Evolutionary conservation across 768 basidiomycete species (phyloP).

Genomic region (Grammothele lineata): DNA sequence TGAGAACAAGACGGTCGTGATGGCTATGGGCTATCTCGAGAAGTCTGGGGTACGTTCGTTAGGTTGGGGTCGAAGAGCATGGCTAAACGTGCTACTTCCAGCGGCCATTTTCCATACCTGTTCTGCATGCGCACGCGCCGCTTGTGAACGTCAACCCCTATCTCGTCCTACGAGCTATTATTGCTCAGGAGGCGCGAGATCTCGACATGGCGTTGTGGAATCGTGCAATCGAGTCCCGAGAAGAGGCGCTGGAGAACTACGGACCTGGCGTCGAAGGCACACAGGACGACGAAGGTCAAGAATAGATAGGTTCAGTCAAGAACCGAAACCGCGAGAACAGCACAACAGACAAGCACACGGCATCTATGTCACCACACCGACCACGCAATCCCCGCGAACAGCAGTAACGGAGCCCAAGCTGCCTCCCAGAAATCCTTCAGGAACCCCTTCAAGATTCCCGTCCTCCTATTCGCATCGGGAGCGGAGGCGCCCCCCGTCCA

Average conservation of each 20-base stretch:
- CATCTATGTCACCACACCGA: constrained; percentile 21
- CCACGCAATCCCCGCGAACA: constrained; percentile 31
- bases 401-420: constrained; percentile 33
- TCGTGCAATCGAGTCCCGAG: constrained; percentile 25
- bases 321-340: too few relatives aligned
- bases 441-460: constrained; percentile 27
- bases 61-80: background rate
- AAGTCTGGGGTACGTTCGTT: constrained; percentile 34
- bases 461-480: constrained; percentile 9
- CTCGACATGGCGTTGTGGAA: constrained; percentile 47
- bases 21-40: constrained; percentile 60
- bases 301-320: too few relatives aligned
- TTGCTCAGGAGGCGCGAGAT: constrained; percentile 43
- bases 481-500: constrained; percentile 2
- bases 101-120: constrained; percentile 4
- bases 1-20: constrained; percentile 47
- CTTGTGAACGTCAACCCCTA: constrained; percentile 32
- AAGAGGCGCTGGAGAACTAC: background rate
- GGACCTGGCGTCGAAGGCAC: too few relatives aligned
- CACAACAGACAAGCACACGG: background rate
- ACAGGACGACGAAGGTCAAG: too few relatives aligned
- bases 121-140: constrained; percentile 13
- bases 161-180: constrained; percentile 51
- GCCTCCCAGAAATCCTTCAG: constrained; percentile 28
- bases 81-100: background rate